A percentile compares a stretch with the other conserved stretches of the same genome.
Evolutionary conservation across 1,284 basidiomycete species (phyloP).

Genomic region (Tremellales sp.): DNA sequence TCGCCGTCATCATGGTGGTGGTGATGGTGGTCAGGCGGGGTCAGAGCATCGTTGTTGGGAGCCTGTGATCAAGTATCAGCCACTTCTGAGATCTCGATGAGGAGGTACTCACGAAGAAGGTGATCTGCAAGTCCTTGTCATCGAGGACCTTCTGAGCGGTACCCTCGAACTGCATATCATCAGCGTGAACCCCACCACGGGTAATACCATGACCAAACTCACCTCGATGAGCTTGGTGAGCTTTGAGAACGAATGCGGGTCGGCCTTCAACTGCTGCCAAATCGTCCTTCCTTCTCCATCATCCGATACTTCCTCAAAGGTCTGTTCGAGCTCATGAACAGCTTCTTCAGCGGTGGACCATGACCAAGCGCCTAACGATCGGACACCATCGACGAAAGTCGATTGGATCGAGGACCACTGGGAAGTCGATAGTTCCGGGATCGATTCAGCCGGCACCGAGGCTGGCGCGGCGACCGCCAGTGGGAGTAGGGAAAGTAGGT

Average conservation of each 20-base stretch:
- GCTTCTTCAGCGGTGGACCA: slow-evolving; percentile 29
- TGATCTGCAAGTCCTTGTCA: slow-evolving; percentile 40
- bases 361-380: slow-evolving; percentile 26
- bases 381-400: slow-evolving; percentile 22
- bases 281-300: slow-evolving; percentile 38
- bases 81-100: neutral
- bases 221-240: slow-evolving; percentile 47
- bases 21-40: slow-evolving; percentile 27
- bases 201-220: slow-evolving; percentile 7
- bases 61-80: slow-evolving; percentile 19
- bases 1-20: slow-evolving; percentile 27
- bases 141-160: slow-evolving; percentile 42
- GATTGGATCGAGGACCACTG: slow-evolving; percentile 38
- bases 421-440: slow-evolving; percentile 29
- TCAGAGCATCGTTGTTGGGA: slow-evolving; percentile 46
- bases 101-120: slow-evolving; percentile 44
- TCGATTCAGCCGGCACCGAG: slow-evolving; percentile 4
- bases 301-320: neutral
- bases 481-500: slow-evolving; percentile 10
- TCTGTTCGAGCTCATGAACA: slow-evolving; percentile 19
- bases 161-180: slow-evolving; percentile 33
- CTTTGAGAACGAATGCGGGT: slow-evolving; percentile 42
- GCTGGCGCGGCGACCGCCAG: slow-evolving; percentile 12
- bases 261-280: slow-evolving; percentile 43
- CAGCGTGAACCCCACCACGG: neutral